These are phyloP conservation scores for Nicotiana rustica DNA, from an alignment of 305 asterid genomes.

Conservation along the genomic window DNA sequence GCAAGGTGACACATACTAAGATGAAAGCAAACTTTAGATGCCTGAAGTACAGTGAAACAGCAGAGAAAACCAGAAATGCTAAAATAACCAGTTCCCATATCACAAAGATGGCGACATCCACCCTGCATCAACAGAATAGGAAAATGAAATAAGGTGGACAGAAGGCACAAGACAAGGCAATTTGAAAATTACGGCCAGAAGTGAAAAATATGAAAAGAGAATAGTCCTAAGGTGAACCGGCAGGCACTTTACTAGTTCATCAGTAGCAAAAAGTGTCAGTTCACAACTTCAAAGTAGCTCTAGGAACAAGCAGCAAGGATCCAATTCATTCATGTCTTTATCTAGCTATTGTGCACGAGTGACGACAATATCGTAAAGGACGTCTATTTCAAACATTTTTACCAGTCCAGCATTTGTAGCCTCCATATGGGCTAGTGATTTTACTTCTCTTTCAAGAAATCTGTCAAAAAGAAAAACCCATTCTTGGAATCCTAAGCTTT, in stretches of 20 bases:
- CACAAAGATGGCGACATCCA: constrained; percentile 80
- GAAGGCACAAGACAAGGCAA: neutral
- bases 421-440: neutral
- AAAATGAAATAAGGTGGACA: constrained; percentile 13
- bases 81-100: constrained; percentile 87
- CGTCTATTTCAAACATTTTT: neutral
- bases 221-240: too few relatives aligned
- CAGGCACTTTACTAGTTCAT: neutral
- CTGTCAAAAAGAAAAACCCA: neutral
- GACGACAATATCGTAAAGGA: neutral
- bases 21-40: constrained; percentile 69
- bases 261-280: neutral
- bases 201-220: neutral
- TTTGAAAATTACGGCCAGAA: neutral
- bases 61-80: constrained; percentile 76
- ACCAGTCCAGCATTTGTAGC: neutral
- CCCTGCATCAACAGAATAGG: constrained; percentile 56
- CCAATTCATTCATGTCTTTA: neutral
- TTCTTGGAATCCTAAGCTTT: neutral
- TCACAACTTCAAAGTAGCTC: neutral
- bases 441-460: neutral
- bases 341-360: neutral
- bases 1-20: constrained; percentile 59
- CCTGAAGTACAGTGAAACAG: constrained; percentile 76
- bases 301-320: neutral